A percentile compares a stretch with the other conserved stretches of the same genome.
Evolutionary conservation across 1,284 basidiomycete species (phyloP).

Genomic region (Albatrellus sp.): DNA sequence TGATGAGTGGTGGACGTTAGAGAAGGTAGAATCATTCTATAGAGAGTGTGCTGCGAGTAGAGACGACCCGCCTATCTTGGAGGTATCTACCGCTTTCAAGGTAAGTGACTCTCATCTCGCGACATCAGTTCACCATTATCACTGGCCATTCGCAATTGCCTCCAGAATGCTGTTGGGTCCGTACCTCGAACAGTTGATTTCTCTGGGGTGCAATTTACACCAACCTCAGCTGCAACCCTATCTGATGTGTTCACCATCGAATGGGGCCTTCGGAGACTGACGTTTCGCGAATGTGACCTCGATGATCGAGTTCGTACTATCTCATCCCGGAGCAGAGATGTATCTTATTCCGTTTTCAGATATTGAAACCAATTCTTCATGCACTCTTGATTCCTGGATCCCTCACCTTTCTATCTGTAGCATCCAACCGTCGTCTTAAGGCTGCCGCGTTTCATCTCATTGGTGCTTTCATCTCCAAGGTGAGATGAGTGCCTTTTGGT

Average conservation of each 20-base stretch:
- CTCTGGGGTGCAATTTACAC: conserved; percentile 63
- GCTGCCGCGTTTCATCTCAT: conserved; percentile 71
- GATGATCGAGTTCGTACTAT: conserved; percentile 55
- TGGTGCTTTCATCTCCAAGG: conserved; percentile 69
- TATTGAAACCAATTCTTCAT: conserved; percentile 83
- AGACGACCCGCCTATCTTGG: conserved; percentile 57
- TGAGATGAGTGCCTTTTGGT: conserved; percentile 17
- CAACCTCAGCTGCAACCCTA: conserved; percentile 62
- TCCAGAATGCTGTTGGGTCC: conserved; percentile 37
- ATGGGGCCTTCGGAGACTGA: conserved; percentile 77
- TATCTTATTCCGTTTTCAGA: conserved; percentile 27
- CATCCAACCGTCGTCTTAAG: conserved; percentile 79
- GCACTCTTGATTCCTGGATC: conserved; percentile 78
- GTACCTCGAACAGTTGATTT: conserved; percentile 64
- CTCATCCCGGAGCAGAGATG: not conserved
- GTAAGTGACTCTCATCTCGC: conserved; percentile 32
- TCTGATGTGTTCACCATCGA: conserved; percentile 85
- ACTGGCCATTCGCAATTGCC: not conserved
- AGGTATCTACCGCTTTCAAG: conserved; percentile 62
- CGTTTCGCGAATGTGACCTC: conserved; percentile 70
- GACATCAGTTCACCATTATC: conserved; percentile 7
- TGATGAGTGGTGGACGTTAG: conserved; percentile 71
- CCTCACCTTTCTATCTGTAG: conserved; percentile 75
- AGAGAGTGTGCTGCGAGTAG: conserved; percentile 68
- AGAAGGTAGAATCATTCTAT: conserved; percentile 73